These are phyloP conservation scores for Colletotrichum tabaci DNA, from an alignment of 2,329 filamentous ascomycete genomes.

Conservation along the genomic window DNA sequence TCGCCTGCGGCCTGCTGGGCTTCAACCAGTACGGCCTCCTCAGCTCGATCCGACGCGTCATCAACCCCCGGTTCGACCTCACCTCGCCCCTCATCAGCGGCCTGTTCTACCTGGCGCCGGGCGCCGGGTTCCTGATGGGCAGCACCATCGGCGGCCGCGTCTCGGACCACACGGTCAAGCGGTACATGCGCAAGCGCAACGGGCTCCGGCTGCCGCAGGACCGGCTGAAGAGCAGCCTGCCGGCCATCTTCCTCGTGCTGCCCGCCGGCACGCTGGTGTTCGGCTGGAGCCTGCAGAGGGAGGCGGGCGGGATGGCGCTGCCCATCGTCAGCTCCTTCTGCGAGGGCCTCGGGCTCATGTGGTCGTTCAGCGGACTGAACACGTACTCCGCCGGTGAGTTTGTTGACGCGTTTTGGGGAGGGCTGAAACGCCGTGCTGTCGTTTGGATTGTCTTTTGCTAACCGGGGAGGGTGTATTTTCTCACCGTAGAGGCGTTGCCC, in stretches of 20 bases:
- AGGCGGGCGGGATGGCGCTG: constrained; percentile 50
- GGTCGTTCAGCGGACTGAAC: constrained; percentile 56
- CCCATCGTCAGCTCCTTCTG: constrained; percentile 53
- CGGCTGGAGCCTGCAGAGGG: constrained; percentile 67
- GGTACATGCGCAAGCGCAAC: constrained; percentile 68
- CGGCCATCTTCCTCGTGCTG: constrained; percentile 73
- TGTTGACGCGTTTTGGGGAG: neutral
- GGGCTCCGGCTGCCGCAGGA: constrained; percentile 78
- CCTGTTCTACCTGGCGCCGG: constrained; percentile 80
- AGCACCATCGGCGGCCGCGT: constrained; percentile 79
- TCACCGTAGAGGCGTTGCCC: constrained; percentile 39
- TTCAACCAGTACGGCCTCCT: constrained; percentile 82
- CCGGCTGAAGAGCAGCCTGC: constrained; percentile 72
- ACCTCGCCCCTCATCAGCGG: constrained; percentile 75
- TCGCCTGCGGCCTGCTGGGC: constrained; percentile 60
- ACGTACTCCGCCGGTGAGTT: constrained; percentile 56
- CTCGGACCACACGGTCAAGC: constrained; percentile 74
- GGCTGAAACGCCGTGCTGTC: no score
- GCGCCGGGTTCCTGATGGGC: constrained; percentile 75
- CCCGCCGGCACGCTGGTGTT: constrained; percentile 79
- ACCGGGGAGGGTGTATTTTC: no score
- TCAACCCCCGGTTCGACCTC: constrained; percentile 79
- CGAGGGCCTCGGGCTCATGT: constrained; percentile 53
- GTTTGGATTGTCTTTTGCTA: no score
- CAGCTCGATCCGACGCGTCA: constrained; percentile 78